Percentiles rank a stretch among this genome's conserved stretches.
phyloP scores from a whole-genome alignment of 2,329 filamentous ascomycete genomes.

The Lecanicillium sp. region DNA sequence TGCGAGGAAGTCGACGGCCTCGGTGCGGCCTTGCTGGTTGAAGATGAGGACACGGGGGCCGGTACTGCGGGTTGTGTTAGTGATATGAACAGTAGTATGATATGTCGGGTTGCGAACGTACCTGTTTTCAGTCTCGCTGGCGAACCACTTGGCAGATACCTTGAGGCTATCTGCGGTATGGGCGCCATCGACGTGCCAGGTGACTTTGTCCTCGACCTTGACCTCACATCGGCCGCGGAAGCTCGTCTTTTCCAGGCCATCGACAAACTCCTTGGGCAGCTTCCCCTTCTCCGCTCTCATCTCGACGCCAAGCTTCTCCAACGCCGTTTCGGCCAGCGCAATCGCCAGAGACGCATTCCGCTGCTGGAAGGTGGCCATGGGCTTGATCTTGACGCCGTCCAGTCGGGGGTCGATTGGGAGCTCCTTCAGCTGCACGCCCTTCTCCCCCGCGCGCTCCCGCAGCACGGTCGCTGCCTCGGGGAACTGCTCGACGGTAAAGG shows the following conservation, averaged over 20 bases:
- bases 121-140: constrained; percentile 37
- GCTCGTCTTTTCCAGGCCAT: constrained; percentile 67
- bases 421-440: constrained; percentile 40
- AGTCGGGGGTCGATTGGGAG: constrained; percentile 43
- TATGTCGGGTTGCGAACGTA: constrained; percentile 17
- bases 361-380: constrained; percentile 52
- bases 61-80: constrained; percentile 18
- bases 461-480: constrained; percentile 41
- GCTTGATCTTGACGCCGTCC: constrained; percentile 40
- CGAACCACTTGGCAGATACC: constrained; percentile 78
- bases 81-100: neutral
- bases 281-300: constrained; percentile 20
- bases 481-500: constrained; percentile 52
- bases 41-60: constrained; percentile 64
- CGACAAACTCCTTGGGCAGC: constrained; percentile 59
- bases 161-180: constrained; percentile 89
- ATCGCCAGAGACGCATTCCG: constrained; percentile 51
- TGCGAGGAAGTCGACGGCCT: constrained; percentile 48
- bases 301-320: constrained; percentile 38
- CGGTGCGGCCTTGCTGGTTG: constrained; percentile 67
- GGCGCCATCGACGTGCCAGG: constrained; percentile 88
- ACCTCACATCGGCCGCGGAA: constrained; percentile 75
- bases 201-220: constrained; percentile 48
- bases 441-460: constrained; percentile 45
- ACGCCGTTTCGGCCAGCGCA: constrained; percentile 43